These are phyloP conservation scores for Solanum sejunctum DNA, from an alignment of 257 asterid genomes.

Conservation along the genomic window DNA sequence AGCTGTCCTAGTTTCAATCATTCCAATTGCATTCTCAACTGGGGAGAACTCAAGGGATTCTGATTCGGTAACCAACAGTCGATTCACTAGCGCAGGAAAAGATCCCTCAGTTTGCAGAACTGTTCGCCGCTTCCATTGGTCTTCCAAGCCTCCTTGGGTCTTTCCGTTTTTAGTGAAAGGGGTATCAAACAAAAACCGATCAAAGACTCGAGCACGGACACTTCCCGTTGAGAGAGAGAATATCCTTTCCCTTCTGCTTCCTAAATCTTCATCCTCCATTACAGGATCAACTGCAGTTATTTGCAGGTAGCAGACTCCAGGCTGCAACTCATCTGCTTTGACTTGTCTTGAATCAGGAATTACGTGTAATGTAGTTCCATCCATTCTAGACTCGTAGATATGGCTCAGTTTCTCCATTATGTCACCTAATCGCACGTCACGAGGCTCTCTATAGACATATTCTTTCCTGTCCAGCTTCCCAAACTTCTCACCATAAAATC, in stretches of 20 bases:
- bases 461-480: conserved; percentile 80
- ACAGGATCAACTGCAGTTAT: conserved; percentile 98
- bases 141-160: conserved; percentile 98
- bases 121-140: conserved; percentile 95
- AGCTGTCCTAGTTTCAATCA: conserved; percentile 95
- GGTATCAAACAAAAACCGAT: conserved; percentile 84
- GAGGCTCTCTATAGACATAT: conserved; percentile 90
- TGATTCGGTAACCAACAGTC: conserved; percentile 70
- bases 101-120: conserved; percentile 93
- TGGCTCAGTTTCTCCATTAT: conserved; percentile 99
- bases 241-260: conserved; percentile 93
- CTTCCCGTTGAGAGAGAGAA: conserved; percentile 86
- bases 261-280: conserved; percentile 97
- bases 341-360: conserved; percentile 99
- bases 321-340: conserved; percentile 82
- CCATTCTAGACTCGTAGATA: conserved; percentile 87
- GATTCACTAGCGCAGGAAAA: conserved; percentile 88
- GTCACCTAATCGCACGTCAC: conserved; percentile 95
- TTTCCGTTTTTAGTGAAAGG: conserved; percentile 96
- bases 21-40: conserved; percentile 97
- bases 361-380: conserved; percentile 75
- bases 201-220: conserved; percentile 93
- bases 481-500: conserved; percentile 86
- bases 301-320: conserved; percentile 89
- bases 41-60: conserved; percentile 97